Evolutionary conservation across 2,329 filamentous ascomycete species (phyloP).

Genomic region (Didymella lethalis): DNA sequence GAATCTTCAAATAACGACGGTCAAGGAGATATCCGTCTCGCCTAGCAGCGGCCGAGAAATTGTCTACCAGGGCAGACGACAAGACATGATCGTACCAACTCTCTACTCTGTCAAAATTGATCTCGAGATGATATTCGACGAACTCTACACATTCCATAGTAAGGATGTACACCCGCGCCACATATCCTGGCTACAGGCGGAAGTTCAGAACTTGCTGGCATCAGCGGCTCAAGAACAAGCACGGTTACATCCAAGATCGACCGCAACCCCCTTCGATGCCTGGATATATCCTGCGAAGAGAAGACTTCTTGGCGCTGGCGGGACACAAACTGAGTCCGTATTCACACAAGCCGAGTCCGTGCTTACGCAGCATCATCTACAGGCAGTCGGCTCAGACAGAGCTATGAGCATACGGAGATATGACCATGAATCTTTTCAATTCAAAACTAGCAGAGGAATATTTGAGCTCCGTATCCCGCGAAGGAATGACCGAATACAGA

Average conservation of each 20-base stretch:
- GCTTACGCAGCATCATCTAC: background rate
- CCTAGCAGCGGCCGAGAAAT: background rate
- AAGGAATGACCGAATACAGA: background rate
- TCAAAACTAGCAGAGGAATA: background rate
- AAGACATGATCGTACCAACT: background rate
- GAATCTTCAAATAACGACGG: background rate
- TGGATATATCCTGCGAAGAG: background rate
- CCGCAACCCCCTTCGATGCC: background rate
- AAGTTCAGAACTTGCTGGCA: background rate
- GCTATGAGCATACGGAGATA: background rate
- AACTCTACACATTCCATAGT: background rate
- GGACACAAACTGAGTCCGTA: background rate
- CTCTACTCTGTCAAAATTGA: background rate
- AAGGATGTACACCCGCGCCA: background rate
- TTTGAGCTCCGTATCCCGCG: background rate
- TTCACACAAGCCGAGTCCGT: background rate
- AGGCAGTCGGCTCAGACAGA: background rate
- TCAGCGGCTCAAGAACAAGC: background rate
- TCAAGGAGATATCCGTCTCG: background rate
- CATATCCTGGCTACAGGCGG: background rate
- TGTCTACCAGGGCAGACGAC: background rate
- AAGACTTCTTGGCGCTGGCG: fast-evolving
- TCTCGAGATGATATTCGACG: background rate
- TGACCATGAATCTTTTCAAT: background rate
- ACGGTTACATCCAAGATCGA: background rate